Conservation (phyloP, 75 land plant species). For the Pseudotsuga menziesii region DNA sequence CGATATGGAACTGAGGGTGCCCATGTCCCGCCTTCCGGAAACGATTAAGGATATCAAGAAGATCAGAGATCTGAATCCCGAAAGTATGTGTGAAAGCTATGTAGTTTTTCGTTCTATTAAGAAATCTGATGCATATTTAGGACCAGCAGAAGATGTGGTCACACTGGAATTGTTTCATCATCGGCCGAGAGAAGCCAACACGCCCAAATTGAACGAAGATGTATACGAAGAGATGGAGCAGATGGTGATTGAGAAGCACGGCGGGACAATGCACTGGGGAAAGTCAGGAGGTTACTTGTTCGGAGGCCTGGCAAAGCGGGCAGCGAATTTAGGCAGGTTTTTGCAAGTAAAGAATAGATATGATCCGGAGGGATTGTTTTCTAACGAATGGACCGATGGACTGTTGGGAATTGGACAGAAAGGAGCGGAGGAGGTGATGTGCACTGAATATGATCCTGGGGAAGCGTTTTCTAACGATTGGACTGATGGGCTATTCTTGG, state of each 20-base stretch:
- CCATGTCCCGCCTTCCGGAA: neutral
- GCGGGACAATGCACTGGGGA: conserved; percentile 34
- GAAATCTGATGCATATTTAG: conserved; percentile 15
- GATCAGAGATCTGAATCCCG: conserved; percentile 12
- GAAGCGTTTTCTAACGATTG: conserved; percentile 29
- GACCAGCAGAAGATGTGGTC: conserved; percentile 12
- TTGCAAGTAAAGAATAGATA: conserved; percentile 13
- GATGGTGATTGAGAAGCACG: conserved; percentile 25
- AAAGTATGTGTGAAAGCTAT: too few relatives aligned
- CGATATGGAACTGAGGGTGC: neutral
- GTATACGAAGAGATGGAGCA: conserved; percentile 38
- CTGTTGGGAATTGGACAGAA: neutral
- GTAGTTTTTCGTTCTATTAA: conserved; percentile 1
- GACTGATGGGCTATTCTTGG: conserved; percentile 23
- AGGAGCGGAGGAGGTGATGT: neutral
- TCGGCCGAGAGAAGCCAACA: neutral
- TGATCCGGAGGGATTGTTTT: conserved; percentile 10
- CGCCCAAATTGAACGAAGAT: conserved; percentile 16
- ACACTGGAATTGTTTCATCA: conserved; percentile 14
- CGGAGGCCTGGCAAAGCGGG: conserved; percentile 2
- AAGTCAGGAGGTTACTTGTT: conserved; percentile 27
- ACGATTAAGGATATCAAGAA: conserved; percentile 13
- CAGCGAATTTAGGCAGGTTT: conserved; percentile 5
- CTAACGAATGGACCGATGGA: conserved; percentile 2
- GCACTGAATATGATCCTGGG: conserved; percentile 16